phyloP scores from a whole-genome alignment of 176 grass and related monocot genomes.

The Areca catechu region DNA sequence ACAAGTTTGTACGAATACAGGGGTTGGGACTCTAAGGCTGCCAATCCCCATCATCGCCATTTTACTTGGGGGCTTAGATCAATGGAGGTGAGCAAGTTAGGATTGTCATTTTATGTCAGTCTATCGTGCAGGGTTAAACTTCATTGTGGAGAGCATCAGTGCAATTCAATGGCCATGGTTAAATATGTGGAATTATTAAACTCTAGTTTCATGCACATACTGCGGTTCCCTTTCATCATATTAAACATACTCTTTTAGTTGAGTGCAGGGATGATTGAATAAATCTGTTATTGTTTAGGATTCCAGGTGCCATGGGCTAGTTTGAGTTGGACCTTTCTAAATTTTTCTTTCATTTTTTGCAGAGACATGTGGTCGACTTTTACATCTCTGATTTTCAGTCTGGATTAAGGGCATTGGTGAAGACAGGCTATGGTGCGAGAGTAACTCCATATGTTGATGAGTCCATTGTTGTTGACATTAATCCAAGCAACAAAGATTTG shows the following conservation, averaged over 20 bases:
- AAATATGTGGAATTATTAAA: too few relatives aligned
- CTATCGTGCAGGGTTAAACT: too few relatives aligned
- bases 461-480: constrained; percentile 1
- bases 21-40: constrained; percentile 9
- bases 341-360: neutral
- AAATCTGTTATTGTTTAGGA: too few relatives aligned
- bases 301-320: too few relatives aligned
- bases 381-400: constrained; percentile 18
- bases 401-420: constrained; percentile 6
- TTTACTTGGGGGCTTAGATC: constrained; percentile 19
- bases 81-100: constrained; percentile 5
- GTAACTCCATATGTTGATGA: constrained; percentile 13
- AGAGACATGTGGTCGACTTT: constrained; percentile 8
- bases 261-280: too few relatives aligned
- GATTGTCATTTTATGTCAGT: too few relatives aligned
- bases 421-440: constrained; percentile 8
- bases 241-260: too few relatives aligned
- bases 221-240: too few relatives aligned
- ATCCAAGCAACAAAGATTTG: constrained; percentile 9
- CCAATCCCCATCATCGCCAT: constrained; percentile 13
- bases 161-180: too few relatives aligned
- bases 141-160: too few relatives aligned
- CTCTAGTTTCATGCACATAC: too few relatives aligned
- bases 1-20: constrained; percentile 16
- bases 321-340: neutral